These are phyloP conservation scores for Globisporangium takayamanum DNA, from an alignment of 352 stramenopile species.

Conservation along the genomic window DNA sequence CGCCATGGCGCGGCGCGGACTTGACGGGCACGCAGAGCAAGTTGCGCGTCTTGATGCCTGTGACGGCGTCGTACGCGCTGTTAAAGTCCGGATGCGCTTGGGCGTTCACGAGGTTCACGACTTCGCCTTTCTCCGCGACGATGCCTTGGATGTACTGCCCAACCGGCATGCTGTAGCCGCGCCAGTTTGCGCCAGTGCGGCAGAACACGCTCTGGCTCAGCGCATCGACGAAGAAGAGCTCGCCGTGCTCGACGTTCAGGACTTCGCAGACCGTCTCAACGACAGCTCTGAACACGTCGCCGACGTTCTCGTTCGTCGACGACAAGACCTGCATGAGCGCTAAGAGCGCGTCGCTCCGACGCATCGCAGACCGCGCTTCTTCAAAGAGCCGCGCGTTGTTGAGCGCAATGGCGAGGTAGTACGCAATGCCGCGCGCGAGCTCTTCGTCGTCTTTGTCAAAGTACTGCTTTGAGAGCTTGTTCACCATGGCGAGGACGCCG, in stretches of 20 bases:
- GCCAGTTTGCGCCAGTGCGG: conserved; percentile 53
- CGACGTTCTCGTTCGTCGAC: conserved; percentile 40
- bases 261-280: conserved; percentile 43
- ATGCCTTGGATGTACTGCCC: conserved; percentile 62
- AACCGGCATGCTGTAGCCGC: conserved; percentile 63
- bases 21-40: conserved; percentile 74
- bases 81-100: conserved; percentile 62
- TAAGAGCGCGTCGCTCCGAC: conserved; percentile 60
- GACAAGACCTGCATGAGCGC: conserved; percentile 53
- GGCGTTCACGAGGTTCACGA: conserved; percentile 53
- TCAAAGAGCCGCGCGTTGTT: conserved; percentile 63
- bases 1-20: conserved; percentile 52
- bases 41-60: conserved; percentile 52
- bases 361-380: conserved; percentile 40
- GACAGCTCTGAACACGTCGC: conserved; percentile 35
- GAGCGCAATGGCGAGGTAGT: conserved; percentile 62
- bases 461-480: conserved; percentile 61
- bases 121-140: conserved; percentile 53
- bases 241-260: conserved; percentile 51
- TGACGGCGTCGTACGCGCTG: conserved; percentile 48
- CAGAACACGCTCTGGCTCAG: conserved; percentile 63
- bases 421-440: conserved; percentile 50
- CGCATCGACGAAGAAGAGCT: conserved; percentile 76
- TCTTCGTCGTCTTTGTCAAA: conserved; percentile 73
- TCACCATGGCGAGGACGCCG: conserved; percentile 58